Conservation (phyloP, 306 rosid genomes). For the Delonix regia region DNA sequence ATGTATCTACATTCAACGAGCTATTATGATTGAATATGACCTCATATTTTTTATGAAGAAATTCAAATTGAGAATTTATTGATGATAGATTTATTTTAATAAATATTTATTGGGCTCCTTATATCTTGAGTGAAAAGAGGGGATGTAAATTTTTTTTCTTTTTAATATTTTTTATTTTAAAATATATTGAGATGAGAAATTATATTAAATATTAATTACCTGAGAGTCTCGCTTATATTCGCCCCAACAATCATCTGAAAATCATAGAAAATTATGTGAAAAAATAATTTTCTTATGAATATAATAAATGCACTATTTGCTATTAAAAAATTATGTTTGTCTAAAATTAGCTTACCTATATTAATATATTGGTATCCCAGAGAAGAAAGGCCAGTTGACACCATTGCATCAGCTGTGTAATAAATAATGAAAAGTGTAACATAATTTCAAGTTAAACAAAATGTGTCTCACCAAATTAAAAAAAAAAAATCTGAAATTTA, state of each 20-base stretch:
- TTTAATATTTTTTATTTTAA: too few relatives aligned
- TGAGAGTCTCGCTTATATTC: background rate
- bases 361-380: slow-evolving; percentile 70
- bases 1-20: too few relatives aligned
- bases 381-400: slow-evolving; percentile 71
- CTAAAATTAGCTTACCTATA: slow-evolving; percentile 47
- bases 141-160: too few relatives aligned
- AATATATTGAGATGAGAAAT: too few relatives aligned
- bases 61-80: too few relatives aligned
- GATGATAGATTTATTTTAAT: too few relatives aligned
- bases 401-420: slow-evolving; percentile 82
- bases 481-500: background rate
- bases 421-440: background rate
- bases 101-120: too few relatives aligned
- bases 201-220: background rate
- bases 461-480: background rate
- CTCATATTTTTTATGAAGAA: too few relatives aligned
- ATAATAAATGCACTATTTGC: background rate
- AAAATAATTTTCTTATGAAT: background rate
- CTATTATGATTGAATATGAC: too few relatives aligned
- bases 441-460: background rate
- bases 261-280: background rate
- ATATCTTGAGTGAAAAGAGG: too few relatives aligned
- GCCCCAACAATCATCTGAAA: slow-evolving; percentile 83
- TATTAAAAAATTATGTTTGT: background rate